Base-by-base conservation (phyloP, 805 yeast species). In the Yarrowia sp. region DNA sequence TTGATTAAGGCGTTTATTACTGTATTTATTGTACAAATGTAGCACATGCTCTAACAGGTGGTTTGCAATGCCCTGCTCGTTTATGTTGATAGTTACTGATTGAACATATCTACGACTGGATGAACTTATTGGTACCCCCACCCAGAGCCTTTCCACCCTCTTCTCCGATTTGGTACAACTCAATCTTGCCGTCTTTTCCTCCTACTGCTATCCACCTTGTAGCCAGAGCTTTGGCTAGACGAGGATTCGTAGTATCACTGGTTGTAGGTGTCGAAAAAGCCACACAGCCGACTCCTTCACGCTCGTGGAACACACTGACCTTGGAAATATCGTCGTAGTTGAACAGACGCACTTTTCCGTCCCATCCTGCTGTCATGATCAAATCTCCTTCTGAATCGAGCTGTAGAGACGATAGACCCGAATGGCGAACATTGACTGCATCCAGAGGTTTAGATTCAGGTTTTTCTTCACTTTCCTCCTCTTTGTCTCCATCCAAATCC, bases 141-240 rank as follows among this genome's bases (percentile, higher is more conserved):
- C 16, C 46, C 46, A 15, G 10, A 3, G 2, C 5, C 16, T 3
- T 15, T 11, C 36, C n/a, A 15, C 8, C 2, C 5, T 8, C 40
- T 32, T 22, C 22, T 45, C 46, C 15, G 16, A 74, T 67, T n/a
- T 73, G 72, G 73, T 81, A 83, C 11, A 84, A 75, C 12, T 79
- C 79, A 2, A 87, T 78, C 2, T 86, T 78, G 2, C 89, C 89
- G 71, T 87, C 89, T 63, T 83, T 85, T 58, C 83, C 86, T 0
- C 86, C 89, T 1, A 82, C 80, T 5, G 85, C 82, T 0, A 85
- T 70, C 73, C 82, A 76, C 55, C 76, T 73, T 14, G 67, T 40
- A n/a, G 36, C 40, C 10, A 19, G 59, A 52, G 42, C 53, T 46
- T 49, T 58, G 1, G 12, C 36, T 15, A 45, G 71, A 3, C 71